Base-by-base conservation (phyloP, 2,329 filamentous ascomycete species). In the Colletotrichum camelliae region DNA sequence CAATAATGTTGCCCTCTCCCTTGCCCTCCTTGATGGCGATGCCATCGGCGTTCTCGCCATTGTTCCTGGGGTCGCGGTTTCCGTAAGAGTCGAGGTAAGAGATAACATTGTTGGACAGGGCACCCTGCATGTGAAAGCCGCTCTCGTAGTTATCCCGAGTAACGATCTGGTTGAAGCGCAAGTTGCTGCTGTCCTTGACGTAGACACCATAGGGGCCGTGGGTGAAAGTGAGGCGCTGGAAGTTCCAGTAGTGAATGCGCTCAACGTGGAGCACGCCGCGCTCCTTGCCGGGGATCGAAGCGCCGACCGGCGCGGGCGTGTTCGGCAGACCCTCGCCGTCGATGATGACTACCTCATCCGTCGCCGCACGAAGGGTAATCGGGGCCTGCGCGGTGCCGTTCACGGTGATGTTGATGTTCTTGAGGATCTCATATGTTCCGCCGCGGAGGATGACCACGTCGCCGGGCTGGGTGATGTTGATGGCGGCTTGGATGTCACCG, bases 191-290 rank as follows among this genome's bases (percentile, higher is more conserved):
- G 27, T 85, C 83, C 18, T 81, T 79, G 8, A 82, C 79, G 37
- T 85, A 85, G 7, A 85, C 78, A 0, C 84, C 84, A 16, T 85
- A 85, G 0, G 83, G 83, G 0, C 84, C 84, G 21, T 85, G 83
- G 52, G 81, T 82, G 9, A 85, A 78, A 27, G 78, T 43, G 58
- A 88, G 79, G 67, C 84, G 79, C 74, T 83, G 85, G 74, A 89
- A 86, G 81, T 84, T 62, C 75, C 72, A 75, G 75, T 69, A 70
- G 13, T 70, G 64, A 79, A 83, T 82, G 77, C 76, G 72, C 69
- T 88, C 82, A 48, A 89, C 85, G 77, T 89, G 88, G 18, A 89
- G 82, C 18, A 88, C 85, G 4, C 88, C 88, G 52, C 88, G 83
- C 66, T 88, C 85, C 4, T 80, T 76, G 55, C 83, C 84, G 1